These are phyloP conservation scores for Apiospora kogelbergensis DNA, from an alignment of 2,329 filamentous ascomycete genomes.

Conservation along the genomic window DNA sequence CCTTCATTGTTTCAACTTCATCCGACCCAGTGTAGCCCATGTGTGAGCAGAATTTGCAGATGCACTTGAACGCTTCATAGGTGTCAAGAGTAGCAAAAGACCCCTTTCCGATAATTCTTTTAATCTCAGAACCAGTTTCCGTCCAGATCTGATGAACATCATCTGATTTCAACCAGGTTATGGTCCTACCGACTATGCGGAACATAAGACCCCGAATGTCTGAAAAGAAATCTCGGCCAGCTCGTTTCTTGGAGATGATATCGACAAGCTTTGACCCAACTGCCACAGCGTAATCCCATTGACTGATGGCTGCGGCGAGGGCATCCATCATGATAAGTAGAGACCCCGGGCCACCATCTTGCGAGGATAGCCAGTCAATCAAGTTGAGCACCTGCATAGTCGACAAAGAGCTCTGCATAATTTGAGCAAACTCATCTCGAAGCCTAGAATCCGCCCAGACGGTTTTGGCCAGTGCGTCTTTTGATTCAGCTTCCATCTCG, in stretches of 20 bases:
- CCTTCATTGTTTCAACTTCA: conserved; percentile 23
- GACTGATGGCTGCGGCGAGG: conserved; percentile 34
- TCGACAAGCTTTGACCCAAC: conserved; percentile 33
- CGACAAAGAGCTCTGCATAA: conserved; percentile 37
- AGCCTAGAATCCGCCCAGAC: conserved; percentile 29
- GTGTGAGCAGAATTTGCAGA: conserved; percentile 26
- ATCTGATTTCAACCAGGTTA: conserved; percentile 26
- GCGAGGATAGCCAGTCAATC: conserved; percentile 33
- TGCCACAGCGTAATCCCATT: conserved; percentile 31
- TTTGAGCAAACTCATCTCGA: conserved; percentile 24
- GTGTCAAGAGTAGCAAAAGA: conserved; percentile 22
- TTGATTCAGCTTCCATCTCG: conserved; percentile 13
- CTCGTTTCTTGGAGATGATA: conserved; percentile 28
- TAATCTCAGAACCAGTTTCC: conserved; percentile 23
- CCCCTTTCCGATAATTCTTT: conserved; percentile 25
- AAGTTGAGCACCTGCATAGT: conserved; percentile 35
- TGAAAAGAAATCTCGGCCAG: conserved; percentile 21
- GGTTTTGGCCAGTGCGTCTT: conserved; percentile 18
- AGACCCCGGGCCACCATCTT: conserved; percentile 23
- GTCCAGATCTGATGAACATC: conserved; percentile 26
- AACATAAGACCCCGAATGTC: conserved; percentile 27
- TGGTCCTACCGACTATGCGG: conserved; percentile 27
- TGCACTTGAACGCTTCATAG: conserved; percentile 30
- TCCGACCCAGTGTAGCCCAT: conserved; percentile 28
- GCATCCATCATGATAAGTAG: conserved; percentile 38